A percentile compares a stretch with the other conserved stretches of the same genome.
Evolutionary conservation across 1,139 yeast genomes (phyloP).

Genomic region (Lodderomyces beijingensis): DNA sequence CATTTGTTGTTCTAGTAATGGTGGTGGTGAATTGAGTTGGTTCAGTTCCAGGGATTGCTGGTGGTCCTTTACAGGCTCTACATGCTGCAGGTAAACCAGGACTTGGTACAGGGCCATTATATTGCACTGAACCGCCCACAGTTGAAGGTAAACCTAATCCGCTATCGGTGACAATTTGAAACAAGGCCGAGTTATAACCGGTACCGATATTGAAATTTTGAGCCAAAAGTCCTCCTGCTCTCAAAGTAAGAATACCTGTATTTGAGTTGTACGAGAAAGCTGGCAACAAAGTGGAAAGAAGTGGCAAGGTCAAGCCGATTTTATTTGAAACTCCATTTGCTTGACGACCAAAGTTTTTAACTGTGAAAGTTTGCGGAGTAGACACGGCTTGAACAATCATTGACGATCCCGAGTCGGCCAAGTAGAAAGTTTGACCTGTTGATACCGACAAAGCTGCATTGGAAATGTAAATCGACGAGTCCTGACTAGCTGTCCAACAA

Average conservation of each 20-base stretch:
- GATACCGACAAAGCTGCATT: conserved; percentile 16
- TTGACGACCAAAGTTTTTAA: conserved; percentile 25
- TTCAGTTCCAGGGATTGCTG: conserved; percentile 14
- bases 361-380: conserved; percentile 20
- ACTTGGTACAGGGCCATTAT: conserved; percentile 19
- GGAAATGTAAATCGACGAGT: conserved; percentile 20
- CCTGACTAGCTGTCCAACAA: conserved; percentile 22
- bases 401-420: conserved; percentile 17
- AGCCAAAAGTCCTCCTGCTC: conserved; percentile 7
- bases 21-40: no score
- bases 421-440: conserved; percentile 20
- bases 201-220: conserved; percentile 23
- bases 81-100: conserved; percentile 13
- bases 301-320: conserved; percentile 19
- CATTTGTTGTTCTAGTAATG: conserved; percentile 17
- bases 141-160: conserved; percentile 14
- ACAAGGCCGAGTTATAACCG: conserved; percentile 14
- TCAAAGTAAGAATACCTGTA: conserved; percentile 21
- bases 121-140: conserved; percentile 12
- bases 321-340: conserved; percentile 23
- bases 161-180: conserved; percentile 15
- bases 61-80: conserved; percentile 13
- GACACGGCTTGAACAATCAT: conserved; percentile 18
- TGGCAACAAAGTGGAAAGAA: conserved; percentile 12
- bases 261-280: conserved; percentile 12